These are phyloP conservation scores for Aspergillus oerlinghausenensis DNA, from an alignment of 2,329 filamentous ascomycete genomes.

Conservation along the genomic window DNA sequence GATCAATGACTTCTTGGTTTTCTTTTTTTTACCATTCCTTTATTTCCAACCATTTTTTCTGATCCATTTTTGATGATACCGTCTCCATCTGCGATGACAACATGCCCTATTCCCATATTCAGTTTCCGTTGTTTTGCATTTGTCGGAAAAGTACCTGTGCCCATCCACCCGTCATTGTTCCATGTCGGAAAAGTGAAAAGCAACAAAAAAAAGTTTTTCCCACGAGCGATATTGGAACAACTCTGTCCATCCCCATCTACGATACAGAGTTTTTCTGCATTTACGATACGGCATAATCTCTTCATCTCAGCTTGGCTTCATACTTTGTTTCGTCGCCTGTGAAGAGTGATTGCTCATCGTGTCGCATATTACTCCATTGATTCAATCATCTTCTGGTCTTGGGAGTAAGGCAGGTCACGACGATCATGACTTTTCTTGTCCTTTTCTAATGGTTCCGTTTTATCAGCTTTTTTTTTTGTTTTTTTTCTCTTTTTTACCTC, in stretches of 20 bases:
- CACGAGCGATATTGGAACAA: conserved; percentile 23
- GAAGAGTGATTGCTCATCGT: conserved; percentile 12
- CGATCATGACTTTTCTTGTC: conserved; percentile 37
- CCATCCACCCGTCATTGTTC: conserved; percentile 24
- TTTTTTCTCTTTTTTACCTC: conserved; percentile 25
- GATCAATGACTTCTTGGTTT: conserved; percentile 14
- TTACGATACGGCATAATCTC: conserved; percentile 14
- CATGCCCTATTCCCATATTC: conserved; percentile 24
- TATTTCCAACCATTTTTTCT: conserved; percentile 19
- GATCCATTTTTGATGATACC: conserved; percentile 26
- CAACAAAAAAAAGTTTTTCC: conserved; percentile 28
- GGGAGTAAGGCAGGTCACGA: conserved; percentile 29
- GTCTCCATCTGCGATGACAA: conserved; percentile 25
- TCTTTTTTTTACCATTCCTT: conserved; percentile 21
- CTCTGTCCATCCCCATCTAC: conserved; percentile 11
- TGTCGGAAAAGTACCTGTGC: conserved; percentile 30
- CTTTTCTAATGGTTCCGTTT: conserved; percentile 13
- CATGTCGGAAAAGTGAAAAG: conserved; percentile 28
- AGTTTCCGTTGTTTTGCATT: conserved; percentile 29
- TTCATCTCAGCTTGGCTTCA: conserved; percentile 7
- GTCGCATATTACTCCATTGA: conserved; percentile 13
- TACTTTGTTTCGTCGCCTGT: conserved; percentile 12
- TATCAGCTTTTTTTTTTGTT: conserved; percentile 26
- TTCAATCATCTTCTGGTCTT: conserved; percentile 9
- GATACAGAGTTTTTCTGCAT: conserved; percentile 10